phyloP scores from a whole-genome alignment of 1,284 basidiomycete genomes.

The Melampsora medusae region DNA sequence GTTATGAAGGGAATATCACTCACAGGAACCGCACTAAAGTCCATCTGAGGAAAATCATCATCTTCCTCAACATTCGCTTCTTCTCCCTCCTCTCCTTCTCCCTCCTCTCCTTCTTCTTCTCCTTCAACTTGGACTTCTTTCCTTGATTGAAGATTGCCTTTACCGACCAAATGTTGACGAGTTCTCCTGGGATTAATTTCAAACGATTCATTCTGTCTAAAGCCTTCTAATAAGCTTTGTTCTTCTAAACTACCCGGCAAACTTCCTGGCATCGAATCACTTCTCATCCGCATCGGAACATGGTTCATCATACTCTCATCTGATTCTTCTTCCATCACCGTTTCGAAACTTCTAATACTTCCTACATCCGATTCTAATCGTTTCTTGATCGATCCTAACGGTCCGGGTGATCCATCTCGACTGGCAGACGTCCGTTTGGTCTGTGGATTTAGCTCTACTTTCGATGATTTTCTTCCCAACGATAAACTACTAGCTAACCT shows the following conservation, averaged over 20 bases:
- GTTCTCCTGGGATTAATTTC: background rate
- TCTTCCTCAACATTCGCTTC: slow-evolving; percentile 46
- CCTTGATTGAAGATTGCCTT: slow-evolving; percentile 47
- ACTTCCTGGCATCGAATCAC: slow-evolving; percentile 45
- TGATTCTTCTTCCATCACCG: slow-evolving; percentile 14
- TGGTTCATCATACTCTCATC: slow-evolving; percentile 41
- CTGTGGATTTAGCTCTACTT: background rate
- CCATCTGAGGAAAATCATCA: slow-evolving; percentile 47
- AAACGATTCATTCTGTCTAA: slow-evolving; percentile 1
- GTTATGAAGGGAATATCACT: background rate
- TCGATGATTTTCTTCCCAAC: slow-evolving; percentile 31
- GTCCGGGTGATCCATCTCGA: no score
- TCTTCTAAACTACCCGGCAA: slow-evolving; percentile 51
- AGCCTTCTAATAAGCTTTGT: slow-evolving; percentile 46
- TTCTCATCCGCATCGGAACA: slow-evolving; percentile 8
- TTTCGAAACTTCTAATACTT: slow-evolving; percentile 22
- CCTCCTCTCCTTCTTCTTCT: slow-evolving; percentile 43
- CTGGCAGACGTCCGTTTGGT: no score
- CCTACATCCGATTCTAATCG: slow-evolving; percentile 10
- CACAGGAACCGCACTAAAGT: slow-evolving; percentile 42
- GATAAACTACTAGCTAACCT: slow-evolving; percentile 25
- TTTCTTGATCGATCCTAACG: background rate
- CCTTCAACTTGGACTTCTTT: slow-evolving; percentile 39
- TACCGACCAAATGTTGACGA: slow-evolving; percentile 2
- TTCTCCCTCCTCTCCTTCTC: slow-evolving; percentile 34